A percentile compares a stretch with the other conserved stretches of the same genome.
Evolutionary conservation across 495 filamentous ascomycete species (phyloP).

Genomic region (Chaetomium fimeti): DNA sequence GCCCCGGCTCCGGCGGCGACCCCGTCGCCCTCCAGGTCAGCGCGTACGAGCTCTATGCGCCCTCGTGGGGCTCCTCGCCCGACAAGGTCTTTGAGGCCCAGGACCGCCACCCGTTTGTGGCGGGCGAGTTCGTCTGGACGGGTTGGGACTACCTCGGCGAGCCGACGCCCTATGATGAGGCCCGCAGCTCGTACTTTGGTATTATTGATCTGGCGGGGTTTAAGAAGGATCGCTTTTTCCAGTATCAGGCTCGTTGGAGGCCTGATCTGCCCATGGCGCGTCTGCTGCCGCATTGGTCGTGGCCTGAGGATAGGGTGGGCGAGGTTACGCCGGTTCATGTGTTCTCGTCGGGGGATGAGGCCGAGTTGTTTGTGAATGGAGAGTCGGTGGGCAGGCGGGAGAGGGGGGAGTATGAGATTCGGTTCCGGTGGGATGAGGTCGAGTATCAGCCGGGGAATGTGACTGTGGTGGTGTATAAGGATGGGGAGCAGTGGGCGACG

Average conservation of each 20-base stretch:
- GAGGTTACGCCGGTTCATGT: slow-evolving; percentile 52
- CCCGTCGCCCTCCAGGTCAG: slow-evolving; percentile 35
- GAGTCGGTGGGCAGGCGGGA: slow-evolving; percentile 39
- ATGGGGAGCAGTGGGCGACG: slow-evolving; percentile 43
- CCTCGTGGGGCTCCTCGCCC: slow-evolving; percentile 43
- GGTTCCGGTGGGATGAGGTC: slow-evolving; percentile 52
- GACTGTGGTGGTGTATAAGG: slow-evolving; percentile 45
- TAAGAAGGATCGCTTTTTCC: slow-evolving; percentile 50
- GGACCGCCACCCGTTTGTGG: slow-evolving; percentile 45
- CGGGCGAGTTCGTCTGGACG: slow-evolving; percentile 53
- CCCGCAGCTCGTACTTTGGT: slow-evolving; percentile 50
- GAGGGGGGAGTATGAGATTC: slow-evolving; percentile 38
- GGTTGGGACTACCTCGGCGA: slow-evolving; percentile 54
- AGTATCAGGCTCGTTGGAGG: slow-evolving; percentile 51
- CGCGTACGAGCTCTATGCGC: slow-evolving; percentile 49
- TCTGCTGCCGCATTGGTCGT: slow-evolving; percentile 54
- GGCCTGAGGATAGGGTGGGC: slow-evolving; percentile 41
- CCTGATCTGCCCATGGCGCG: slow-evolving; percentile 44
- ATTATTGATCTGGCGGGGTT: slow-evolving; percentile 54
- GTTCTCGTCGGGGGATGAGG: slow-evolving; percentile 48
- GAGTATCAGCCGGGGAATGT: slow-evolving; percentile 46
- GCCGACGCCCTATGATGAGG: slow-evolving; percentile 45
- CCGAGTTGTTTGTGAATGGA: slow-evolving; percentile 53
- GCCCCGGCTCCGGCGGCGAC: slow-evolving; percentile 21
- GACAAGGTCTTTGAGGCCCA: slow-evolving; percentile 52